Conservation (phyloP, 2,329 filamentous ascomycete species). For the Pseudocercospora fijiensis region DNA sequence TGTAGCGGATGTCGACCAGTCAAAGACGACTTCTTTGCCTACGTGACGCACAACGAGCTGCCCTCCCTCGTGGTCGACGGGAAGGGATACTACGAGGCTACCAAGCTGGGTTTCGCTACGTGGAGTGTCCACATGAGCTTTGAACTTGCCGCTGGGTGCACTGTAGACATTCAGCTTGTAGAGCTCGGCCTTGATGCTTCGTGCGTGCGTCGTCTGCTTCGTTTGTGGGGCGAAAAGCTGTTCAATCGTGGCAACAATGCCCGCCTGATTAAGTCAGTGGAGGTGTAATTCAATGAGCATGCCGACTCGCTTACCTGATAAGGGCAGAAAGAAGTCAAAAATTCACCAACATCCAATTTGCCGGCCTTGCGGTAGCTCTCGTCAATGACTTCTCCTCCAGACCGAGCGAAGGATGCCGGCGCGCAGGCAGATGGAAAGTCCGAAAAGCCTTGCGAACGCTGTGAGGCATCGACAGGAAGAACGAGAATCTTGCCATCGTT, state of each 20-base stretch:
- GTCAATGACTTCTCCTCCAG: constrained; percentile 51
- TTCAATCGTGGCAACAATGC: constrained; percentile 54
- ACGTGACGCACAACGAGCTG: constrained; percentile 47
- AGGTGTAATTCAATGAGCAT: not conserved
- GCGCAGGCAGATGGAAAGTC: constrained; percentile 27
- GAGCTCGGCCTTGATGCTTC: constrained; percentile 48
- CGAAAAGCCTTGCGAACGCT: constrained; percentile 3
- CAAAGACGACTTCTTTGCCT: constrained; percentile 40
- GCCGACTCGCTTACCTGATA: constrained; percentile 37
- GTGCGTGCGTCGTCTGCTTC: not conserved
- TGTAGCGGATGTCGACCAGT: constrained; percentile 41
- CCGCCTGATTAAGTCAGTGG: constrained; percentile 29
- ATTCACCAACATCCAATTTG: constrained; percentile 51
- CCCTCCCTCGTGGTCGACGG: constrained; percentile 41
- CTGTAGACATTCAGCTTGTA: constrained; percentile 57
- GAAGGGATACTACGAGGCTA: constrained; percentile 30
- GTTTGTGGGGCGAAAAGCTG: constrained; percentile 47
- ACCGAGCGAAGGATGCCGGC: constrained; percentile 53
- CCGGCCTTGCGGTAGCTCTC: constrained; percentile 54
- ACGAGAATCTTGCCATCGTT: not conserved
- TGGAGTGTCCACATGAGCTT: constrained; percentile 35
- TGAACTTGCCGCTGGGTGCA: constrained; percentile 27
- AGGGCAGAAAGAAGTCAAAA: constrained; percentile 52
- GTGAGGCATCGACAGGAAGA: not conserved
- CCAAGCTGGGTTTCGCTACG: constrained; percentile 28